Evolutionary conservation across 1,139 yeast genomes (phyloP).

Genomic region (Entelexis paramagnoliae): DNA sequence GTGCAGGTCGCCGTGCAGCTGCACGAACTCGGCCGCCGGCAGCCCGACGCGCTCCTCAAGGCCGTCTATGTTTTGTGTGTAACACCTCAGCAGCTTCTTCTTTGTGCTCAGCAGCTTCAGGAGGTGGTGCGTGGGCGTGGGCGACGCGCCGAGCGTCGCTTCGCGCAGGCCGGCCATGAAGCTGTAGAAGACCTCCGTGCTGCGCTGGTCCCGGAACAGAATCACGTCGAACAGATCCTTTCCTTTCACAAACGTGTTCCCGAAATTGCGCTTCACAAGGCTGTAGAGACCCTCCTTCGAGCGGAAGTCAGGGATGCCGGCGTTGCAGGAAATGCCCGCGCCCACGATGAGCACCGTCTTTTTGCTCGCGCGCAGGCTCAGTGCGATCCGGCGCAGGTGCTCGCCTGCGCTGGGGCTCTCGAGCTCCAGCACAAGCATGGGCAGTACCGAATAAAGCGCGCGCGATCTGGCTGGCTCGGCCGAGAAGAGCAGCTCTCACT

Average conservation of each 20-base stretch:
- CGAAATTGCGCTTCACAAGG: conserved; percentile 54
- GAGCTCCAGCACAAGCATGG: conserved; percentile 15
- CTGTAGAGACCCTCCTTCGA: conserved; percentile 76
- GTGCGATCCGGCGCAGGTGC: conserved; percentile 23
- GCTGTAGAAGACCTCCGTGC: conserved; percentile 62
- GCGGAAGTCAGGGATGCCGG: conserved; percentile 93
- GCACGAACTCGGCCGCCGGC: conserved; percentile 56
- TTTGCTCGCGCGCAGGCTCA: conserved; percentile 24
- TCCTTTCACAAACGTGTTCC: conserved; percentile 58
- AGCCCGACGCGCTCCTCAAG: conserved; percentile 41
- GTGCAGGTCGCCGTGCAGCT: conserved; percentile 82
- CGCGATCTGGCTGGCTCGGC: not conserved
- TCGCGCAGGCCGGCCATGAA: conserved; percentile 66
- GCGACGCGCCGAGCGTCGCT: conserved; percentile 53
- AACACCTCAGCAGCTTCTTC: conserved; percentile 67
- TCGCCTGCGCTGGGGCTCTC: conserved; percentile 3
- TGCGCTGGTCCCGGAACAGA: conserved; percentile 55
- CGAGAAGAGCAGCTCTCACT: not conserved
- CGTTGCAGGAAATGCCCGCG: conserved; percentile 92
- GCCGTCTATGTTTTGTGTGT: conserved; percentile 68
- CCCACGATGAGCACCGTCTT: conserved; percentile 50
- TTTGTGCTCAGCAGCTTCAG: conserved; percentile 54
- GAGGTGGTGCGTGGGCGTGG: conserved; percentile 78
- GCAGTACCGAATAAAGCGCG: not conserved
- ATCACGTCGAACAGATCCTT: conserved; percentile 85